Evolutionary conservation across 805 yeast species (phyloP).

Genomic region (Suhomyces sp.): DNA sequence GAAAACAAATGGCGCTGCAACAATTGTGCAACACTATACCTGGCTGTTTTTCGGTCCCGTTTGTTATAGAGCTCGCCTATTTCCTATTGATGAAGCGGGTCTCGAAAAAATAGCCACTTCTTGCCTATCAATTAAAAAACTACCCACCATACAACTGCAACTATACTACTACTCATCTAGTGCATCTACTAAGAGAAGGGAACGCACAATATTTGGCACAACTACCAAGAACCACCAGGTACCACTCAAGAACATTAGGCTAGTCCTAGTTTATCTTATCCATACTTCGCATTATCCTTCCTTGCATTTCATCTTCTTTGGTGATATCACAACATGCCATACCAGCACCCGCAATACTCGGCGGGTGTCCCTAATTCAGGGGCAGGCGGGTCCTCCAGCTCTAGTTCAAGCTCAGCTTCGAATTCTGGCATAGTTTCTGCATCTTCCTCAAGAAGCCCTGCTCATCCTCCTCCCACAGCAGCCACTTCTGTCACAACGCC

Average conservation of each 20-base stretch:
- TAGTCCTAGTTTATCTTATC: not conserved
- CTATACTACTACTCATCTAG: too few species aligned
- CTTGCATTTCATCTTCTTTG: not conserved
- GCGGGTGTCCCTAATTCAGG: not conserved
- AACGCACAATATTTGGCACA: not conserved
- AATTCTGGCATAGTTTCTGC: not conserved
- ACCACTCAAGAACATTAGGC: too few species aligned
- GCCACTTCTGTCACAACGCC: constrained; percentile 7
- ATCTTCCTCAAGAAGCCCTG: not conserved
- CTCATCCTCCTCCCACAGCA: constrained; percentile 2
- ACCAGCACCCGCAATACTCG: constrained; percentile 1
- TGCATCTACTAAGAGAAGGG: too few species aligned
- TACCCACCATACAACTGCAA: not conserved
- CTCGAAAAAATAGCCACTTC: not conserved
- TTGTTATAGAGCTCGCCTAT: not conserved
- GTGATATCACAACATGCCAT: constrained; percentile 1
- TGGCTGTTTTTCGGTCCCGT: not conserved
- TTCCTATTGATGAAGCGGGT: not conserved
- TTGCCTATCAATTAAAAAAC: too few species aligned
- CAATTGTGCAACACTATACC: not conserved
- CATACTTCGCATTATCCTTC: too few species aligned
- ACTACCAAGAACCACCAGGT: not conserved
- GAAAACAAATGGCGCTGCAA: constrained; percentile 2
- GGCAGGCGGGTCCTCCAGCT: not conserved
- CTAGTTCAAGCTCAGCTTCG: not conserved